These are phyloP conservation scores for Penicillium dipodomyicola DNA, from an alignment of 495 filamentous ascomycete species.

Conservation along the genomic window DNA sequence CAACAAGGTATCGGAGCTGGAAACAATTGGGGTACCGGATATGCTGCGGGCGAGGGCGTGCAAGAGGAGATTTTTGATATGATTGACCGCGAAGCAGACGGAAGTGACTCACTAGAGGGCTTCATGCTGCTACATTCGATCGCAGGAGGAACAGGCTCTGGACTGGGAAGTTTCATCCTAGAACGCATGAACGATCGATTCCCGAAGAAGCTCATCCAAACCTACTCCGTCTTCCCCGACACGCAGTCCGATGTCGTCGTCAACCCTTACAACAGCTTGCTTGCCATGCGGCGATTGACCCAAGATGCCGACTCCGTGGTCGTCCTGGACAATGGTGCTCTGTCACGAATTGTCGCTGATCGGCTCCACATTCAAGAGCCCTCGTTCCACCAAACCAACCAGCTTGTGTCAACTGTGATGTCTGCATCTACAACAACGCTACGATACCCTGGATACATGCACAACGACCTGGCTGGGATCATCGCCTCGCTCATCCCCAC, in stretches of 20 bases:
- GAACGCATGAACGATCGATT: conserved; percentile 96
- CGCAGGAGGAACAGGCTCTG: conserved; percentile 93
- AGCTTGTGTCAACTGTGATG: conserved; percentile 97
- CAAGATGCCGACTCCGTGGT: conserved; percentile 97
- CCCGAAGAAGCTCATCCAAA: conserved; percentile 98
- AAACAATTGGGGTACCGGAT: conserved; percentile 97
- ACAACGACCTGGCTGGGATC: conserved; percentile 97
- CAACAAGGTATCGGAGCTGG: conserved; percentile 89
- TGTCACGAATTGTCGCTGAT: conserved; percentile 92
- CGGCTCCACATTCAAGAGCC: conserved; percentile 89
- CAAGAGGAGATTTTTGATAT: conserved; percentile 99
- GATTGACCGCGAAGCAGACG: conserved; percentile 98
- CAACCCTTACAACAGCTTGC: conserved; percentile 94
- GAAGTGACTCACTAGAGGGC: conserved; percentile 95
- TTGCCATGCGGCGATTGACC: conserved; percentile 85
- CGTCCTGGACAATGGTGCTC: conserved; percentile 93
- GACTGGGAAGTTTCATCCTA: conserved; percentile 90
- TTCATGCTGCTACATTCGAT: conserved; percentile 99
- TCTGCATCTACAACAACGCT: conserved; percentile 95
- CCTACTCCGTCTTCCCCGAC: conserved; percentile 97
- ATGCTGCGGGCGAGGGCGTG: conserved; percentile 84
- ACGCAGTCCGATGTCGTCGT: conserved; percentile 90
- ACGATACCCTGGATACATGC: conserved; percentile 98
- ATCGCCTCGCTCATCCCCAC: conserved; percentile 94
- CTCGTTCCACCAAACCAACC: conserved; percentile 96